Base-by-base conservation (phyloP, 371 early-diverging fungal genomes). In the Massospora cicadina region DNA sequence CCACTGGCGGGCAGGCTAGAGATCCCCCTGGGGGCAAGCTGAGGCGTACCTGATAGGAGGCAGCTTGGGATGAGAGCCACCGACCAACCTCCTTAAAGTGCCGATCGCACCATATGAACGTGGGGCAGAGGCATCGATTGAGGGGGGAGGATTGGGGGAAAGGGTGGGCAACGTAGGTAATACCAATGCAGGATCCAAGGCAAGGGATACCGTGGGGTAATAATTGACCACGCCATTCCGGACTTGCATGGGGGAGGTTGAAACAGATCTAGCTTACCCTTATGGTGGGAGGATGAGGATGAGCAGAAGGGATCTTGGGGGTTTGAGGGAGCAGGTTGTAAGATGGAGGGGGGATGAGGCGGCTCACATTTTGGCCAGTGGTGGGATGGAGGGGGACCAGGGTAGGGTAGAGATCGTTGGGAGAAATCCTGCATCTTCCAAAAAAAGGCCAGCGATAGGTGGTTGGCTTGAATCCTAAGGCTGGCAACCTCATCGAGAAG, bases 401-500 rank as follows among this genome's bases (percentile, higher is more conserved):
- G 25, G n/a, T n/a, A n/a, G n/a, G n/a, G n/a, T n/a, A n/a, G n/a
- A n/a, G n/a, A n/a, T 13, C 21, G 31, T 60, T 21, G 57, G 3
- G 57, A 57, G 3, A 43, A 10, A 7, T 57, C 27, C 10, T 27
- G 10, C 57, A 60, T 24, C 32, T 60, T 60, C 21, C 32, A 27
- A 7, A 60, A 27, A 31, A 60, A 60, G 32, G 60, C 60, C 25
- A 60, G 60, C 21, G 60, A 25, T 17, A 60, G 21, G 31, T 60
- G 10, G 23, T 60, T 60, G 31, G 27, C 24, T 2, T 21, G 21
- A 12, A 60, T 2, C 23, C 60, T 60, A 17, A 27, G 23, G 32
- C 32, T 60, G 28, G 60, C 60, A 5, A 60, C 27, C 32, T 60
- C 60, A 23, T 10, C 17, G 28, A 60, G 30, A 7, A 60, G 60